Evolutionary conservation across 106 monocot species (phyloP), one percentile per base, ranked within the genome.

Genomic region (Allium sativum): DNA sequence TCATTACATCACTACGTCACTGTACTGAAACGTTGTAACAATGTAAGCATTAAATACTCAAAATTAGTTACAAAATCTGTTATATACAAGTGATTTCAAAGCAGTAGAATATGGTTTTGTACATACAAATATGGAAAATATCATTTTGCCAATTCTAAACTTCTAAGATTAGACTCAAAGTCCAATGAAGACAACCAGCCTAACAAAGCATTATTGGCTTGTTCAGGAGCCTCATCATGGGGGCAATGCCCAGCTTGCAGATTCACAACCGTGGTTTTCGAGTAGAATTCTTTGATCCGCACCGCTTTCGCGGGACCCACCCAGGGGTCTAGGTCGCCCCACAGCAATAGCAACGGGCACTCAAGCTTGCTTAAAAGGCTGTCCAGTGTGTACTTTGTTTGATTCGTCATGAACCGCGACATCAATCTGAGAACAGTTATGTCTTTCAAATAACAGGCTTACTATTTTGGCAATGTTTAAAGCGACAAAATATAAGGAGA

Each of bases 261-360:
- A 66, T 88, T 84, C 45, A 91, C 96, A 13, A 98, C 42, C 0
- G 78, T 55, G 6, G 96, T 84, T 15, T 82, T 87, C 7, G 84
- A 79, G 64, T 96, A 96, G 75, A 91, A 91, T 62, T 91, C 87
- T 61, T 96, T 91, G 50, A 96, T 91, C 55, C 64, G 64, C 0
- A 10, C 40, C 0, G 87, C 91, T 67, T 91, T 96, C 8, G 77
- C 65, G 14, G 96, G 87, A 4, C 96, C 84, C 3, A 96, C 96
- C 96, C 94, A 96, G 14, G 96, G 96, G 75, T 96, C 91, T 51
- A 90, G 69, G 60, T 96, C 91, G 5, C 96, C 96, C 96, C 96
- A 96, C 7, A 96, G 46, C 45, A 96, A 52, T 59, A 96, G 41
- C 61, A 96, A 61, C 9, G 96, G 96, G 69, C 91, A 93, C 2